These are phyloP conservation scores for Furcasterigmium sp. DNA, from an alignment of 2,329 filamentous ascomycete species.

Conservation along the genomic window DNA sequence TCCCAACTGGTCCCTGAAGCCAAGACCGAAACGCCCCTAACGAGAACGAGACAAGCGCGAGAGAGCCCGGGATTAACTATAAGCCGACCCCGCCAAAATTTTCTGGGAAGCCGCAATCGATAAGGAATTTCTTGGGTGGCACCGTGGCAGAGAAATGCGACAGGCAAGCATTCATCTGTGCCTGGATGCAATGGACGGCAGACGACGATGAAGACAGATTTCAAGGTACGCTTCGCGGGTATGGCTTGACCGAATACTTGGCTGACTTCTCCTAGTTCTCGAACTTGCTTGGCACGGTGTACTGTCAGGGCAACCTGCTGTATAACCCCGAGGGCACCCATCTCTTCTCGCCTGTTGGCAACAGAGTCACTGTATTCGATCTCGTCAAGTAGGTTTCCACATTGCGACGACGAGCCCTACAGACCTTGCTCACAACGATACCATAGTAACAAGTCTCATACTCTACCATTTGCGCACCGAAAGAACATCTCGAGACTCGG, in stretches of 20 bases:
- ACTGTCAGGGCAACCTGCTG: slow-evolving; percentile 94
- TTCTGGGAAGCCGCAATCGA: slow-evolving; percentile 22
- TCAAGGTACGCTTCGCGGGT: slow-evolving; percentile 62
- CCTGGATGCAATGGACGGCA: slow-evolving; percentile 24
- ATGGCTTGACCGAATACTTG: background rate
- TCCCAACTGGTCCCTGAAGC: background rate
- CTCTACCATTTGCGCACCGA: slow-evolving; percentile 85
- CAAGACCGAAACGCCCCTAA: slow-evolving; percentile 8
- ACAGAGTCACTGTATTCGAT: slow-evolving; percentile 93
- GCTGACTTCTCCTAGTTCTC: slow-evolving; percentile 65
- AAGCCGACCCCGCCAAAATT: slow-evolving; percentile 24
- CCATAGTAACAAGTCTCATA: slow-evolving; percentile 76
- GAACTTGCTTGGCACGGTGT: slow-evolving; percentile 96
- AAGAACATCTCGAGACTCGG: slow-evolving; percentile 88
- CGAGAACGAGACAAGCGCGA: slow-evolving; percentile 11
- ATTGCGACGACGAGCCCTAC: background rate
- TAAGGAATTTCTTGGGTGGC: slow-evolving; percentile 19
- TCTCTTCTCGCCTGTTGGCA: slow-evolving; percentile 93
- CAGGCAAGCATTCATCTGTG: background rate
- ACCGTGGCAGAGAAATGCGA: slow-evolving; percentile 4
- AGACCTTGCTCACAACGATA: background rate
- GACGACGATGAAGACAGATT: slow-evolving; percentile 93
- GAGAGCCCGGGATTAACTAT: slow-evolving; percentile 25
- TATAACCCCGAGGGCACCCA: slow-evolving; percentile 96
- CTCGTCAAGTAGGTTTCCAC: slow-evolving; percentile 83